A percentile compares a stretch with the other conserved stretches of the same genome.
Conservation (phyloP, 176 grass and related monocot species). For the Musa acuminata region DNA sequence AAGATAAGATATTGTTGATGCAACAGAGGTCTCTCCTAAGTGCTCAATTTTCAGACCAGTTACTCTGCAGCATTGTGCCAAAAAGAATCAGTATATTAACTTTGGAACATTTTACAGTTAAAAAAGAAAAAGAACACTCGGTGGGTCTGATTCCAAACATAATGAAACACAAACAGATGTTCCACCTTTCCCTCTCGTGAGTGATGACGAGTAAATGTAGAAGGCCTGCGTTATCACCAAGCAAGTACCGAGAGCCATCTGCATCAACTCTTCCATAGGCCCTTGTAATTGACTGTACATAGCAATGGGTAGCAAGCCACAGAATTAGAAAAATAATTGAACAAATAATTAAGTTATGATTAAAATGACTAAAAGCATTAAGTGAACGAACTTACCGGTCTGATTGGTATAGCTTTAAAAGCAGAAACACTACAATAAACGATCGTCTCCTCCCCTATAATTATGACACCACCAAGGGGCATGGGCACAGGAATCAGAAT, state of each 20-base stretch:
- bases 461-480: constrained; percentile 93
- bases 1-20: constrained; percentile 94
- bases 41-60: constrained; percentile 94
- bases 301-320: constrained; percentile 14
- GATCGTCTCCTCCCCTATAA: constrained; percentile 90
- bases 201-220: constrained; percentile 96
- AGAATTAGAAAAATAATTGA: background rate
- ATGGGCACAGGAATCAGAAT: constrained; percentile 81
- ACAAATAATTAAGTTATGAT: background rate
- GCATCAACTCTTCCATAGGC: constrained; percentile 90
- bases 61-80: constrained; percentile 36
- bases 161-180: constrained; percentile 6
- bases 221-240: constrained; percentile 79
- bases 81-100: no score
- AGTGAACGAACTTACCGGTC: constrained; percentile 39
- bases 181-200: constrained; percentile 88
- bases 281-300: constrained; percentile 78
- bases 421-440: constrained; percentile 82
- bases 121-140: no score
- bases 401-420: constrained; percentile 98
- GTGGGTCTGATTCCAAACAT: background rate
- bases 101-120: no score
- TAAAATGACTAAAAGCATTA: constrained; percentile 6
- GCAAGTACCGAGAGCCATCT: constrained; percentile 95
- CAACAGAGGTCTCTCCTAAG: constrained; percentile 88